Evolutionary conservation across 345 rosid genomes (phyloP).

Genomic region (Lepidium sativum): DNA sequence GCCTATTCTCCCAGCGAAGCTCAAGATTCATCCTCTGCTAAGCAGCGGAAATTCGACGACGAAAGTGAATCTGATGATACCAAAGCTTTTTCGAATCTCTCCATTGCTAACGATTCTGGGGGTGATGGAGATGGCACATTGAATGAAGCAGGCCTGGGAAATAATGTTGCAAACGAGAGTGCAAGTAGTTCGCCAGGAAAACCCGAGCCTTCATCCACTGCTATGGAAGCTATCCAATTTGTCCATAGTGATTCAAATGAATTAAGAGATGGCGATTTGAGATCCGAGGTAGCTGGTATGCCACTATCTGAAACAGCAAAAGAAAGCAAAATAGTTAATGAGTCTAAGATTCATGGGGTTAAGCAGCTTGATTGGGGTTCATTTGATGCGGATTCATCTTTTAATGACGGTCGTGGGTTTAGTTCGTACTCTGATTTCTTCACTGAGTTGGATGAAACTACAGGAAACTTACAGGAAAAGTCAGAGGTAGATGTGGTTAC

Average conservation of each 20-base stretch:
- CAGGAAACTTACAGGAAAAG: slow-evolving; percentile 33
- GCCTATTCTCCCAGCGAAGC: slow-evolving; percentile 24
- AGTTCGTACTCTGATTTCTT: slow-evolving; percentile 77
- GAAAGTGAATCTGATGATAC: slow-evolving; percentile 51
- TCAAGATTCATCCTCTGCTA: slow-evolving; percentile 4
- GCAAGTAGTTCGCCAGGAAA: slow-evolving; percentile 6
- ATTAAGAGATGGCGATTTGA: slow-evolving; percentile 16
- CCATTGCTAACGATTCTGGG: slow-evolving; percentile 26
- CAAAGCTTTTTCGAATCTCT: slow-evolving; percentile 54
- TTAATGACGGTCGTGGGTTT: slow-evolving; percentile 44
- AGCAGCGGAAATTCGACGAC: slow-evolving; percentile 20
- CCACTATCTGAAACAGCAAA: slow-evolving; percentile 14
- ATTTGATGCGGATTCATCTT: slow-evolving; percentile 50
- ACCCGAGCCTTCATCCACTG: slow-evolving; percentile 14
- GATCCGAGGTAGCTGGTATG: slow-evolving; percentile 20
- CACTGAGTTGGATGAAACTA: slow-evolving; percentile 37
- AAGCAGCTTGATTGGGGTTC: slow-evolving; percentile 91
- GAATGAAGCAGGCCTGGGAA: slow-evolving; percentile 14
- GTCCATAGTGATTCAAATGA: slow-evolving; percentile 11
- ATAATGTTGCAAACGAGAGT: slow-evolving; percentile 15
- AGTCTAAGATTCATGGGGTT: slow-evolving; percentile 36
- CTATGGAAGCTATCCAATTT: slow-evolving; percentile 17
- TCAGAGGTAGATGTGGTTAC: slow-evolving; percentile 22
- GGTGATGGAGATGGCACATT: slow-evolving; percentile 21
- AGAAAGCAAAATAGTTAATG: slow-evolving; percentile 22